Evolutionary conservation across 108 stramenopile species (phyloP).

Genomic region (Aurantiochytrium sp.): DNA sequence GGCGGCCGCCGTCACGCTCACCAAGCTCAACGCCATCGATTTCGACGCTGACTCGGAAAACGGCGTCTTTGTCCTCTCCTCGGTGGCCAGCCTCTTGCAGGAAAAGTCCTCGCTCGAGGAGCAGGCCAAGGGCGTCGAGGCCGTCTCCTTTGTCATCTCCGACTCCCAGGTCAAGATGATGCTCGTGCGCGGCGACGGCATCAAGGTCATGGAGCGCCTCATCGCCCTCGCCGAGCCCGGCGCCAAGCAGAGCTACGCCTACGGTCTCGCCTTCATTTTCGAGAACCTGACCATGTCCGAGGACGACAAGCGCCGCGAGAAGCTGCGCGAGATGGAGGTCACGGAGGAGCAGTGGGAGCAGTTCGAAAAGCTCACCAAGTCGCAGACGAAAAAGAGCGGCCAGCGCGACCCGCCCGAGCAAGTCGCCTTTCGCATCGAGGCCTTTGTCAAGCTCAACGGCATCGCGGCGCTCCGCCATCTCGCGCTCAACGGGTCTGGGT

Average conservation of each 20-base stretch:
- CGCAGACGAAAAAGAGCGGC: not conserved
- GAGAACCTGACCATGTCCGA: slow-evolving; percentile 43
- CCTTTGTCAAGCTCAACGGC: not conserved
- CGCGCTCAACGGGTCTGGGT: slow-evolving; percentile 63
- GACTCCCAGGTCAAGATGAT: slow-evolving; percentile 24
- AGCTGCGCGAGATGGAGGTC: slow-evolving; percentile 53
- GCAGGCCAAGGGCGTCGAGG: slow-evolving; percentile 22
- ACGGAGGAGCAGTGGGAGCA: slow-evolving; percentile 55
- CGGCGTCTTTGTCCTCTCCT: slow-evolving; percentile 1
- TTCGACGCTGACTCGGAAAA: slow-evolving; percentile 20
- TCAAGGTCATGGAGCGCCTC: slow-evolving; percentile 38
- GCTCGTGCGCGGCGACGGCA: slow-evolving; percentile 26
- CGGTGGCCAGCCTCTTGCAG: not conserved
- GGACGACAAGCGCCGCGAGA: slow-evolving; percentile 44
- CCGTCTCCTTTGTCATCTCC: not conserved
- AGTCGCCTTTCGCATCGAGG: not conserved
- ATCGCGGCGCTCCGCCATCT: not conserved
- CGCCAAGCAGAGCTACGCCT: slow-evolving; percentile 25
- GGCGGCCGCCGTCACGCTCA: not conserved
- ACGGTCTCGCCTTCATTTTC: slow-evolving; percentile 52
- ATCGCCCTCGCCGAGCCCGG: slow-evolving; percentile 34
- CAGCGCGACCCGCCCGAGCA: slow-evolving; percentile 15
- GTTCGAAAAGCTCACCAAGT: slow-evolving; percentile 40
- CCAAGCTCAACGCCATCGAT: slow-evolving; percentile 27
- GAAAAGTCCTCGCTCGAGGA: not conserved